Percentiles rank a stretch among this genome's conserved stretches.
phyloP scores from a whole-genome alignment of 495 filamentous ascomycete species.

The Pseudevernia furfuracea region DNA sequence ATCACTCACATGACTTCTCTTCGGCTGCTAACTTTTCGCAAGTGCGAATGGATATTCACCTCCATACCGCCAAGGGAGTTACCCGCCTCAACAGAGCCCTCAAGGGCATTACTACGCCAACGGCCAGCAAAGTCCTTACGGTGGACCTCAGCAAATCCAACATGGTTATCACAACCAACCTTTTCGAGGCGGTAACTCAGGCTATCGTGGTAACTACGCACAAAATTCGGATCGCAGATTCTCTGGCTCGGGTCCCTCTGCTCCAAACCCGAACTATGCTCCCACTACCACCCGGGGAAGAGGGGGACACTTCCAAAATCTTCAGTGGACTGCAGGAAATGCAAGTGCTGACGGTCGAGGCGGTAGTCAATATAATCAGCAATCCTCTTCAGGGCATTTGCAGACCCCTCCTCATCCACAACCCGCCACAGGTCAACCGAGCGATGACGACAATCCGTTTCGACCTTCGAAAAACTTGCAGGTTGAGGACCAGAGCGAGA shows the following conservation, averaged over 20 bases:
- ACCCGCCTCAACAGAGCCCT: conserved; percentile 37
- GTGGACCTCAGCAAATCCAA: conserved; percentile 45
- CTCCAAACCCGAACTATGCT: conserved; percentile 34
- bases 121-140: conserved; percentile 46
- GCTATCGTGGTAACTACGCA: conserved; percentile 47
- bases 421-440: conserved; percentile 30
- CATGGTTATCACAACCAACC: conserved; percentile 39
- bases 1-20: background rate
- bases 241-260: conserved; percentile 38
- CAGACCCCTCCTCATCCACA: conserved; percentile 26
- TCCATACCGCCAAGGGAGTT: conserved; percentile 44
- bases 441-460: conserved; percentile 55
- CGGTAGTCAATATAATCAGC: conserved; percentile 36
- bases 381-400: conserved; percentile 27
- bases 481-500: conserved; percentile 50
- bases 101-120: conserved; percentile 49
- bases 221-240: conserved; percentile 46
- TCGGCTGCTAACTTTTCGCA: conserved; percentile 9
- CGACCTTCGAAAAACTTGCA: conserved; percentile 56
- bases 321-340: conserved; percentile 50
- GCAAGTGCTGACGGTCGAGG: conserved; percentile 34
- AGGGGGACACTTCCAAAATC: conserved; percentile 50
- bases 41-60: conserved; percentile 39
- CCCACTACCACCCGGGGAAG: conserved; percentile 33
- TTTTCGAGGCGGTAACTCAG: conserved; percentile 49